Evolutionary conservation across 371 early-diverging fungal species (phyloP), one percentile per base, ranked within the genome.

Genomic region (Mortierella sp.): DNA sequence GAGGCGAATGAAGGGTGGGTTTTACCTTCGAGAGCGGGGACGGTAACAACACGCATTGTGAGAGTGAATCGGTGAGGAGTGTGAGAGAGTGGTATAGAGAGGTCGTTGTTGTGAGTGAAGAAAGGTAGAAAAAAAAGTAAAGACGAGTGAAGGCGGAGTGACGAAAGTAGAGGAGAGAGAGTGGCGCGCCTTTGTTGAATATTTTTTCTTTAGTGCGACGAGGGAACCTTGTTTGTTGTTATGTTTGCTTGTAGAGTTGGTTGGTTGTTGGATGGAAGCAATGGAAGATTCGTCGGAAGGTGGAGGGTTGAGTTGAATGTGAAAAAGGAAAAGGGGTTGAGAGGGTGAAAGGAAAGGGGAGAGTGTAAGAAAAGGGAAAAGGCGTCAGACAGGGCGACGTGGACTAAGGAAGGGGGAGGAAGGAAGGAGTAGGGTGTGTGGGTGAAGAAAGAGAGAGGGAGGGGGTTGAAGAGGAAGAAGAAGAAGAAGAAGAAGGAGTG

Each of bases 21-120:
- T 14, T 70, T 77, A 86, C 87, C 87, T 82, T 82, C 77, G 7
- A 86, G 80, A 60, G 77, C 89, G 68, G 92, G 92, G 5, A 94
- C 88, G 0, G 93, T 89, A 35, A 92, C 88, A 75, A 93, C 79
- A 56, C 89, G 88, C 93, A 93, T 93, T 72, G 32, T 77, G 14
- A 27, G 58, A 46, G 18, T 49, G 48, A 51, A 24, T 27, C n/a
- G 18, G 49, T 43, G 54, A 8, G 35, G 35, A 10, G 73, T 68
- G 51, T 51, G 58, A 41, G n/a, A 54, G 58, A 21, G 38, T 38
- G 44, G 71, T 51, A 43, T 70, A 35, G 2, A 14, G 29, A 32
- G 27, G 48, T 29, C 8, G 48, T n/a, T 58, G 18, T 12, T 35
- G 24, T 56, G 60, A 60, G 18, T 29, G 74, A n/a, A 60, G 38